These are phyloP conservation scores for Parsonsia alboflavescens DNA, from an alignment of 257 asterid genomes.

Conservation along the genomic window DNA sequence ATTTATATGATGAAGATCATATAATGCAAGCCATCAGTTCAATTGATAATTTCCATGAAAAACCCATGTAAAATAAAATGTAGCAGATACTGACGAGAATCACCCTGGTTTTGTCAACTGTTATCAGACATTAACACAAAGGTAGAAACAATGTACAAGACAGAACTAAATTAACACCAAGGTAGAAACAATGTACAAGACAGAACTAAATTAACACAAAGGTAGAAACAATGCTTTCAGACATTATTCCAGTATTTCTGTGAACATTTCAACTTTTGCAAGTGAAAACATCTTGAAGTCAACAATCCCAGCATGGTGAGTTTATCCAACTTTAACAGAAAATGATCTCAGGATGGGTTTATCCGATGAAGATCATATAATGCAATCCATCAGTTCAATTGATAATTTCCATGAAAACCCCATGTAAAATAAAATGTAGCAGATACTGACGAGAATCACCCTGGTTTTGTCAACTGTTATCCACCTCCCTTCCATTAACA, in stretches of 20 bases:
- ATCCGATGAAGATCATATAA: neutral
- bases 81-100: neutral
- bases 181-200: too few relatives aligned
- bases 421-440: neutral
- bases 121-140: too few relatives aligned
- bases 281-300: neutral
- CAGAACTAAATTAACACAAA: neutral
- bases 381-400: neutral
- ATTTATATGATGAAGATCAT: neutral
- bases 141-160: too few relatives aligned
- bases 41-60: neutral
- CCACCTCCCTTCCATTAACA: neutral
- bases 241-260: neutral
- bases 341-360: neutral
- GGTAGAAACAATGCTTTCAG: neutral
- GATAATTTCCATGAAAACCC: neutral
- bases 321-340: neutral
- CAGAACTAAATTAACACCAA: too few relatives aligned
- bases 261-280: neutral
- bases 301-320: neutral
- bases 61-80: neutral
- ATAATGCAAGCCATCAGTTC: neutral
- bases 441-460: neutral
- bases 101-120: too few relatives aligned
- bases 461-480: neutral